These are phyloP conservation scores for Monilinia laxa DNA, from an alignment of 2,329 filamentous ascomycete genomes.

Conservation along the genomic window DNA sequence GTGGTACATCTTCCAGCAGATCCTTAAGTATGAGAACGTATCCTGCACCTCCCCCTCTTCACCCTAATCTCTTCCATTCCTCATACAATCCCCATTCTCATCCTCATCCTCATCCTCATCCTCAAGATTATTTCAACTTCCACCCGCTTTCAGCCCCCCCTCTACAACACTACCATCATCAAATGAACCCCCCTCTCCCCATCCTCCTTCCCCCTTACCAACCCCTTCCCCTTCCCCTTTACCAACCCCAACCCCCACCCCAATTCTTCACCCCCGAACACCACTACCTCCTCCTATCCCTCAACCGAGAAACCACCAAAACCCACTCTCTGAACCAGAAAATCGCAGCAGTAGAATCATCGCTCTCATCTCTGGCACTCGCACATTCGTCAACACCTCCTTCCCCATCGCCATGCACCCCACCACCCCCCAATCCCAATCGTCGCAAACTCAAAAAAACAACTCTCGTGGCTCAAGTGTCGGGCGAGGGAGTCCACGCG, in stretches of 20 bases:
- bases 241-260: neutral
- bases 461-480: conserved; percentile 45
- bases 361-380: conserved; percentile 27
- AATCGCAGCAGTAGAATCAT: conserved; percentile 44
- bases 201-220: neutral
- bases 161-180: neutral
- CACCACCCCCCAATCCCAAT: neutral
- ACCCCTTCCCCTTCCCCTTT: conserved; percentile 33
- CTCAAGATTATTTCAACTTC: neutral
- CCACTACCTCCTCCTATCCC: conserved; percentile 46
- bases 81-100: neutral
- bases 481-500: conserved; percentile 48
- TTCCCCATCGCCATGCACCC: too few relatives aligned
- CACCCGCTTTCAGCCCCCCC: neutral
- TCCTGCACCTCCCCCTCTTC: neutral
- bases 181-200: neutral
- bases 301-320: conserved; percentile 45
- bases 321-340: conserved; percentile 44
- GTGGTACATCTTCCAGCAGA: neutral
- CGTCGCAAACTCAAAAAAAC: conserved; percentile 40
- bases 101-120: neutral
- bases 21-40: neutral
- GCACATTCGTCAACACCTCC: neutral
- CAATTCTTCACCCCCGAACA: conserved; percentile 46
- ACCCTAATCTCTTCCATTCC: too few relatives aligned